Evolutionary conservation across 495 filamentous ascomycete species (phyloP), one percentile per base, ranked within the genome.

Genomic region (Neurospora sp.): DNA sequence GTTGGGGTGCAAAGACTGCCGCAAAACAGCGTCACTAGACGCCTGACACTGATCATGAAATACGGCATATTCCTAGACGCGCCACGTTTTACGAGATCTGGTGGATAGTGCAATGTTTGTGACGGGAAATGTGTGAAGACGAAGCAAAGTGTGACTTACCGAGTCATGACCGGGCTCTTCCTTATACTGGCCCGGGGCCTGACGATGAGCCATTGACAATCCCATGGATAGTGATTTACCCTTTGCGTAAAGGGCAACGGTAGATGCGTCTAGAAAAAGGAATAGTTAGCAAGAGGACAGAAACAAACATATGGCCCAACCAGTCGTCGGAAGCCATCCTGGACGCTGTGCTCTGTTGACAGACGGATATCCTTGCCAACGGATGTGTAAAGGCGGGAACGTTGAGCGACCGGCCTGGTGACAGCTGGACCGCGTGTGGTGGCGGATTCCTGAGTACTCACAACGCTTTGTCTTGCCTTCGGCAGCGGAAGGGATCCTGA

Each of bases 191-290:
- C 80, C 78, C 41, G 81, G 73, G 75, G 81, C 81, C 80, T 81
- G 81, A 62, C 81, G 81, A 72, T 81, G 81, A 74, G 80, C 80
- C 81, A 82, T 82, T 76, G 75, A 80, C 71, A 82, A 78, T 78
- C 81, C 81, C 81, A 82, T 82, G 54, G 35, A 37, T 42, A n/a
- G 18, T 14, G 59, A 23, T 46, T 74, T 69, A 35, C 6, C 38
- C 70, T 37, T 39, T 44, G 16, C 69, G 42, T 20, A 20, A 39
- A 69, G 18, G 27, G 27, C 54, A 66, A 66, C 54, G 54, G 27
- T 42, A 31, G 11, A 37, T 72, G 31, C 59, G 46, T 66, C 54
- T 66, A 18, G 27, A 66, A 66, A 18, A 8, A 14, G 27, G 27
- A 66, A 66, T 1, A 35, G 27, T 66, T 66, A 66, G 14, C 7